Evolutionary conservation across 2,329 filamentous ascomycete species (phyloP), one percentile per base, ranked within the genome.

Genomic region (Cordyceps cateniannulata): DNA sequence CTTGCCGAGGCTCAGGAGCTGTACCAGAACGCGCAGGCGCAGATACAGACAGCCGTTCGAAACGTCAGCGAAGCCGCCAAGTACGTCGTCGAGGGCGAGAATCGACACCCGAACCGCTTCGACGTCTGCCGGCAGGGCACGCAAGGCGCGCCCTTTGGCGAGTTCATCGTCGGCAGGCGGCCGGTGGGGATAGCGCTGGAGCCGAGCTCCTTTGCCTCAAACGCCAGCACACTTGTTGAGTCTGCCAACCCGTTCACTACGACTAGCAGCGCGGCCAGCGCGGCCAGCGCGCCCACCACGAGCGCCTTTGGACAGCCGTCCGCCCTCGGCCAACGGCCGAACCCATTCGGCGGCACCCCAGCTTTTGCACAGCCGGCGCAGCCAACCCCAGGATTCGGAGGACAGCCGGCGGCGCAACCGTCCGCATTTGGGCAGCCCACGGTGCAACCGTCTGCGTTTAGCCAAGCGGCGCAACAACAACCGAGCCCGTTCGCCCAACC

Each of bases 81-180:
- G 59, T 95, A 87, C 69, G 76, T 95, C 16, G 69, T 87, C 10
- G 81, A 85, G 5, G 84, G 82, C 24, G 84, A 82, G 59, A 85
- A 89, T 58, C 83, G 85, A 45, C 90, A 91, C 67, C 90, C 90
- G 1, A 96, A 95, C 69, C 82, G 91, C 45, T 76, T 82, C 57
- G 89, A 93, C 65, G 78, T 87, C 22, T 83, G 82, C 71, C 76
- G 79, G 60, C 74, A 79, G 64, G 75, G 74, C 51, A 77, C 69
- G 0, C 72, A 76, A n/a, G 72, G 75, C n/a, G 73, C 73, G 8
- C 75, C 76, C 0, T 77, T 75, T 60, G 77, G 78, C 50, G 70
- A 75, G 52, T 84, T 83, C 63, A 68, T 72, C 0, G 74, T 75
- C 10, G 76, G 76, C 40, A 75, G 69, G 65, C 65, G 69, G 64